Evolutionary conservation across 2,329 filamentous ascomycete genomes (phyloP).

Genomic region (Didymella lethalis): DNA sequence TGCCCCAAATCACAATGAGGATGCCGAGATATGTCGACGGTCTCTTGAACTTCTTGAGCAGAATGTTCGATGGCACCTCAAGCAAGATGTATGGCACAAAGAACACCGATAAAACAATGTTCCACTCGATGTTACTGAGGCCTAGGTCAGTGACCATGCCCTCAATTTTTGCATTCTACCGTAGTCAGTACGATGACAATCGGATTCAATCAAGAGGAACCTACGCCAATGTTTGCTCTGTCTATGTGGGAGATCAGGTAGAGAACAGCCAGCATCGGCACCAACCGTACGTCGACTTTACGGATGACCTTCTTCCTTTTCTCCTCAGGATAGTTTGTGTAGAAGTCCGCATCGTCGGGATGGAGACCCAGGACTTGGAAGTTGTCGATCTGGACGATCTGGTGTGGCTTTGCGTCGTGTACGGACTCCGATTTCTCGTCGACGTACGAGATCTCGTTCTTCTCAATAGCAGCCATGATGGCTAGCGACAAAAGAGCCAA

Average conservation of each 20-base stretch:
- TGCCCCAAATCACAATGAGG: constrained; percentile 39
- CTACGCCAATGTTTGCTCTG: constrained; percentile 67
- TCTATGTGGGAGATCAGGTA: constrained; percentile 61
- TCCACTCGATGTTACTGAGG: constrained; percentile 64
- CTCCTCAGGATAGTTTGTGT: constrained; percentile 49
- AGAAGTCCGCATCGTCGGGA: constrained; percentile 35
- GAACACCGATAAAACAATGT: constrained; percentile 67
- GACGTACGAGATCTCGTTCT: constrained; percentile 33
- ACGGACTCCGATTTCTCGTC: constrained; percentile 35
- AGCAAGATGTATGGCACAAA: constrained; percentile 57
- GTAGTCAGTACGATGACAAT: background rate
- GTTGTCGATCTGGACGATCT: constrained; percentile 39
- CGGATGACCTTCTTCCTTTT: constrained; percentile 55
- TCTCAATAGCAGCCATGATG: constrained; percentile 30
- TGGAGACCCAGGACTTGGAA: constrained; percentile 37
- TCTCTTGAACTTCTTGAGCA: constrained; percentile 45
- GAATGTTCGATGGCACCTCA: constrained; percentile 54
- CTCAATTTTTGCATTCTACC: constrained; percentile 65
- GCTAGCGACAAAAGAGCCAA: background rate
- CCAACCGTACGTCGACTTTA: constrained; percentile 38
- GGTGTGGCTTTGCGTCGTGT: constrained; percentile 26
- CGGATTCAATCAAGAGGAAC: background rate
- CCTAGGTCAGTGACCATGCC: constrained; percentile 66
- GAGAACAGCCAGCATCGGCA: constrained; percentile 54
- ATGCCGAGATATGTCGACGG: constrained; percentile 43